Evolutionary conservation across 805 yeast genomes (phyloP).

Genomic region (Lipomyces starkeyi): DNA sequence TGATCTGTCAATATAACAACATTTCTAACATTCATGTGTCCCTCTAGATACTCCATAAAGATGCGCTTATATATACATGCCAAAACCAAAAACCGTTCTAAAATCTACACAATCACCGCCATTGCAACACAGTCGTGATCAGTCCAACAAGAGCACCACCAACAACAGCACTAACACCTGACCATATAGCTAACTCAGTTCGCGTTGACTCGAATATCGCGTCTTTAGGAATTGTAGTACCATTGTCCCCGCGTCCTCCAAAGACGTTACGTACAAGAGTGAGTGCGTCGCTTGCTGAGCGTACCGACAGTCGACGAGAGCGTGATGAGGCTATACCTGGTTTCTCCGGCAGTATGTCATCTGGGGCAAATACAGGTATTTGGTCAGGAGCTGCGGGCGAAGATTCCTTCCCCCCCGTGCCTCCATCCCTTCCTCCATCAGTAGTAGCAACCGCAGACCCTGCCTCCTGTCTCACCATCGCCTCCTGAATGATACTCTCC

Average conservation of each 20-base stretch:
- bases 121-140: not conserved
- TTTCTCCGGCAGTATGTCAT: not conserved
- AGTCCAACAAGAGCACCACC: conserved; percentile 24
- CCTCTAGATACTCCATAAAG: not conserved
- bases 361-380: not conserved
- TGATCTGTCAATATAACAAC: not conserved
- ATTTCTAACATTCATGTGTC: not conserved
- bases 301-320: not conserved
- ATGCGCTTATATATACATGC: not conserved
- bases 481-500: conserved; percentile 4
- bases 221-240: not conserved
- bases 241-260: conserved; percentile 7
- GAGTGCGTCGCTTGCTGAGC: conserved; percentile 4
- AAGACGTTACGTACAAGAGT: conserved; percentile 9
- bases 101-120: not conserved
- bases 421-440: not conserved
- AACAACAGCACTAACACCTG: conserved; percentile 22
- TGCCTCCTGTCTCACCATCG: not conserved
- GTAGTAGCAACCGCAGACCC: not conserved
- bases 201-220: conserved; percentile 25
- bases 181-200: conserved; percentile 23
- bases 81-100: not conserved
- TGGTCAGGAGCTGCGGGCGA: not conserved
- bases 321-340: not conserved
- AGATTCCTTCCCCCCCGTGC: not conserved